Conservation (phyloP, 371 early-diverging fungal species). For the Rhizopus arrhizus region DNA sequence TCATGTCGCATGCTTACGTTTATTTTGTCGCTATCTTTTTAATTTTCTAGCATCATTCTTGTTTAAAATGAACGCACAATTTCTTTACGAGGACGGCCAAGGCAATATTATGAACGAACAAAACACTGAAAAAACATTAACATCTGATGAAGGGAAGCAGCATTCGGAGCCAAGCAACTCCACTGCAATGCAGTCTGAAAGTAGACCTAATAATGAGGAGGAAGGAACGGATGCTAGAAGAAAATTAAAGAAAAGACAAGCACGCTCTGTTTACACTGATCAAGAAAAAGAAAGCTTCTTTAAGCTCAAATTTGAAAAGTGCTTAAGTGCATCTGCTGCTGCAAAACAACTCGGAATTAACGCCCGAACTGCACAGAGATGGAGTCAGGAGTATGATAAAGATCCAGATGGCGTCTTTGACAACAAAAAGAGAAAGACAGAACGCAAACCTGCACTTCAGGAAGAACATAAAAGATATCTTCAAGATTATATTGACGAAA, state of each 20-base stretch:
- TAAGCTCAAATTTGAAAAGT: not conserved
- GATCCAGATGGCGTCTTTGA: constrained; percentile 7
- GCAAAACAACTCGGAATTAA: constrained; percentile 11
- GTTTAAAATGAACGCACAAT: not conserved
- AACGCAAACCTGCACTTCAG: not conserved
- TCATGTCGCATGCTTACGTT: constrained; percentile 3
- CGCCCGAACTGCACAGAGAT: constrained; percentile 6
- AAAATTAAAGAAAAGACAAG: not conserved
- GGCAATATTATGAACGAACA: constrained; percentile 2
- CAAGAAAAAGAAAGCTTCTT: constrained; percentile 2
- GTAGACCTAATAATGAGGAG: not conserved
- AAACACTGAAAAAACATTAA: not conserved
- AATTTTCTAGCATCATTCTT: not conserved
- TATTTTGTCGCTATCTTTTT: not conserved
- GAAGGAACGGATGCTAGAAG: not conserved
- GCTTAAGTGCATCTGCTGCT: constrained; percentile 4
- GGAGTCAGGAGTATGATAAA: constrained; percentile 6
- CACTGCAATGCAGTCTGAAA: no score
- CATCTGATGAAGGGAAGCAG: no score
- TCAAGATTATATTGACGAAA: not conserved
- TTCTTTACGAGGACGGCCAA: constrained; percentile 11
- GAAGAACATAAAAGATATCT: not conserved
- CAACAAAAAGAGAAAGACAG: not conserved
- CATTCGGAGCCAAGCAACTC: no score
- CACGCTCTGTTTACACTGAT: constrained; percentile 1